A percentile compares a stretch with the other conserved stretches of the same genome.
phyloP scores from a whole-genome alignment of 805 yeast species.

The Nakazawaea populi region DNA sequence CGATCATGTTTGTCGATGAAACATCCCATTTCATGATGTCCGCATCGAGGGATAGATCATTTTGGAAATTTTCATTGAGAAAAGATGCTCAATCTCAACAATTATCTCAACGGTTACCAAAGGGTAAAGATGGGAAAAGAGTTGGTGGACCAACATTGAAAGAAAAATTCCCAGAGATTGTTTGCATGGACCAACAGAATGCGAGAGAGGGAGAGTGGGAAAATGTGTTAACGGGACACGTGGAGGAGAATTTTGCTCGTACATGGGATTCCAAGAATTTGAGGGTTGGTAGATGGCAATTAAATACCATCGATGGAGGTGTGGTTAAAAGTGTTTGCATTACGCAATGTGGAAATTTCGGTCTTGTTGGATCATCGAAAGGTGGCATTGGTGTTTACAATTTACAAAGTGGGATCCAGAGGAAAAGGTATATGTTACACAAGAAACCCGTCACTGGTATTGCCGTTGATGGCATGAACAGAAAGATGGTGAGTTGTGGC shows the following conservation, averaged over 20 bases:
- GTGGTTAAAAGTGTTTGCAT: constrained; percentile 69
- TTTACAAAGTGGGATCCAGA: constrained; percentile 81
- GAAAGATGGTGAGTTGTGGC: constrained; percentile 80
- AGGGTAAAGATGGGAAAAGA: constrained; percentile 36
- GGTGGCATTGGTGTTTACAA: constrained; percentile 88
- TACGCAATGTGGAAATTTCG: constrained; percentile 95
- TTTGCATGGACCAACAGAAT: constrained; percentile 63
- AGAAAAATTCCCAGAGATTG: constrained; percentile 74
- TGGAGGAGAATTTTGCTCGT: constrained; percentile 75
- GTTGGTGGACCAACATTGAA: constrained; percentile 53
- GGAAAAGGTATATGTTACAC: constrained; percentile 66
- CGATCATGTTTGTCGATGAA: constrained; percentile 70
- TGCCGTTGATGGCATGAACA: constrained; percentile 85
- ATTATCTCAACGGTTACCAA: constrained; percentile 67
- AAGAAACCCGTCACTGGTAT: constrained; percentile 83
- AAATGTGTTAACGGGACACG: constrained; percentile 83
- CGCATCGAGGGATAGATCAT: constrained; percentile 77
- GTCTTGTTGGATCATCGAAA: constrained; percentile 76
- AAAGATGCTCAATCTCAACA: constrained; percentile 97
- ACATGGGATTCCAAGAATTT: constrained; percentile 84
- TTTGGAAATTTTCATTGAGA: constrained; percentile 90
- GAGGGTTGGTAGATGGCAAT: constrained; percentile 68
- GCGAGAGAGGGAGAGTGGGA: constrained; percentile 91
- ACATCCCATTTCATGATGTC: constrained; percentile 78
- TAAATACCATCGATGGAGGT: constrained; percentile 75